Conservation (phyloP, 805 yeast genomes). For the Myxozyma monticola region DNA sequence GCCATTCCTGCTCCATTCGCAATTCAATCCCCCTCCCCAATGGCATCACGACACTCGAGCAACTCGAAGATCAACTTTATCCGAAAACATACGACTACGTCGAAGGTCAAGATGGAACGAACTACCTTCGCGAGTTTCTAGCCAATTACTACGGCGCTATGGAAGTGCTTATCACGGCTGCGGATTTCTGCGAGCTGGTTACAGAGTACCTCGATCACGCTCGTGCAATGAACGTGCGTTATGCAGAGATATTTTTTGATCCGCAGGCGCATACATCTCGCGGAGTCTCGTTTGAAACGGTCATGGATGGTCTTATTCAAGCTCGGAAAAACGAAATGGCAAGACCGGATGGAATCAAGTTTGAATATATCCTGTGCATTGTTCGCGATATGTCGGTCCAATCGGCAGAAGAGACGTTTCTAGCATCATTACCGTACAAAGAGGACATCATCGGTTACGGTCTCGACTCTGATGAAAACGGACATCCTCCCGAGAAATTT, state of each 20-base stretch:
- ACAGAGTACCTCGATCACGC: slow-evolving; percentile 39
- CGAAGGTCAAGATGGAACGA: slow-evolving; percentile 42
- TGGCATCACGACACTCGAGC: slow-evolving; percentile 62
- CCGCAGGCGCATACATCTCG: slow-evolving; percentile 82
- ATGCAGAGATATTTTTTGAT: slow-evolving; percentile 78
- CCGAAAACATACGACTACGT: slow-evolving; percentile 57
- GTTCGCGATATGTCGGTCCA: slow-evolving; percentile 19
- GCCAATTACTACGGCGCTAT: slow-evolving; percentile 78
- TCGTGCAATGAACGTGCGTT: slow-evolving; percentile 41
- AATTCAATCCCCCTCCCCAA: slow-evolving; percentile 53
- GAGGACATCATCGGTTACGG: slow-evolving; percentile 70
- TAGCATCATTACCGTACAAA: slow-evolving; percentile 22
- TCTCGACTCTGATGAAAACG: slow-evolving; percentile 73
- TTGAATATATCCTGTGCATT: slow-evolving; percentile 15
- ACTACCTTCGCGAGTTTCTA: slow-evolving; percentile 64
- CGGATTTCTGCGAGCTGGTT: slow-evolving; percentile 74
- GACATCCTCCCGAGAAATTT: slow-evolving; percentile 74
- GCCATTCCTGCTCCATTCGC: slow-evolving; percentile 65
- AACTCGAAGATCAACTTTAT: slow-evolving; percentile 40
- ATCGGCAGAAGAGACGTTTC: slow-evolving; percentile 10
- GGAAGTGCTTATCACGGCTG: slow-evolving; percentile 63
- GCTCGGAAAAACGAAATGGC: slow-evolving; percentile 11
- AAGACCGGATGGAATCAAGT: slow-evolving; percentile 1
- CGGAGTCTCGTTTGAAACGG: slow-evolving; percentile 58
- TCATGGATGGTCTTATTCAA: slow-evolving; percentile 51